Evolutionary conservation across 345 rosid species (phyloP), one percentile per base, ranked within the genome.

Genomic region (Euphorbia lathyris): DNA sequence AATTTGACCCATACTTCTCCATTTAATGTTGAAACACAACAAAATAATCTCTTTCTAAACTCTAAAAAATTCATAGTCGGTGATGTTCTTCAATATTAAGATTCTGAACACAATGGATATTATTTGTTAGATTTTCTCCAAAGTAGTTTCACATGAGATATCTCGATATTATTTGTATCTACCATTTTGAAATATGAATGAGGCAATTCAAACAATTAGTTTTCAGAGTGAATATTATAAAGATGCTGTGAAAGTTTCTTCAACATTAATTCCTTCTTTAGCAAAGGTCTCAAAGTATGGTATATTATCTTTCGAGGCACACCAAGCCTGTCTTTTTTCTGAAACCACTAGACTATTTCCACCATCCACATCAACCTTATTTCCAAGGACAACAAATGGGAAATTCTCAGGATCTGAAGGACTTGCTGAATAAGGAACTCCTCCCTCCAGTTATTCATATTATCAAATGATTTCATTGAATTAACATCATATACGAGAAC

Each of bases 271-370:
- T 32, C 98, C 97, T 83, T 92, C 99, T 76, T 95, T 95, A 8
- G 99, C 99, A 72, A 98, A 95, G 63, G 99, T 95, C 80, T 95
- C 99, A 79, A 90, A 95, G 81, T 95, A 95, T 16, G 97, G 97
- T 68, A 92, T 95, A 75, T 95, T 92, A 56, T 97, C 97, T 83
- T 95, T 95, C 5, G 96, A 89, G 70, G 97, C 97, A 82, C 99
- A 95, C 98, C 99, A 95, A 1, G 97, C 97, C 78, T 87, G 83
- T 52, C 88, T 95, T 70, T 95, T 95, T 87, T 92, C 99, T 5
- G 97, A 86, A 65, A 95, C 80, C 58, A 77, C 80, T 72, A 77
- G 68, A 23, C 80, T 77, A 60, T 68, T 77, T 47, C 80, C 80
- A 72, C 71, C 77, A 68, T 77, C 80, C 58, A 77, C 74, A 38